phyloP scores from a whole-genome alignment of 1,284 basidiomycete species.

The Boletus smithii region DNA sequence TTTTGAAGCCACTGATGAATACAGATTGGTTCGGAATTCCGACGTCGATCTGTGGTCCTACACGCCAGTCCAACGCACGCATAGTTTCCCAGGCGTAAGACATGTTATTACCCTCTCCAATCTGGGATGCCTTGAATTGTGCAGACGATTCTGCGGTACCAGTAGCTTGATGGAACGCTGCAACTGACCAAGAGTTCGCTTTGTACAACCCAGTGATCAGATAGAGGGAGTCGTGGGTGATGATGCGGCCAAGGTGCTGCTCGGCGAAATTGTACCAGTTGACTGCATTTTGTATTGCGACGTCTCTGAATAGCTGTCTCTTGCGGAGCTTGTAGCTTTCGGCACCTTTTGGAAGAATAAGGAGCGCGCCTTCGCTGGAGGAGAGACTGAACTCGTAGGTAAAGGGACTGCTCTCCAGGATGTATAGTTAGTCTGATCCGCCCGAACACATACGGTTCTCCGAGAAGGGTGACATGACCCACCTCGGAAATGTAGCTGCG shows the following conservation, averaged over 20 bases:
- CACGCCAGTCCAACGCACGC: slow-evolving; percentile 12
- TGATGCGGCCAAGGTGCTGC: slow-evolving; percentile 11
- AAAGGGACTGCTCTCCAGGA: not conserved
- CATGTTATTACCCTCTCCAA: not conserved
- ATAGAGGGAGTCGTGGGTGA: slow-evolving; percentile 16
- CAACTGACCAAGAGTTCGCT: slow-evolving; percentile 16
- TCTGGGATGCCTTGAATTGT: slow-evolving; percentile 6
- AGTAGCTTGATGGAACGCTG: slow-evolving; percentile 1
- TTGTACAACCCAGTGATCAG: slow-evolving; percentile 17
- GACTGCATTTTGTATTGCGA: not conserved
- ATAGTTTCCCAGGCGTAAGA: slow-evolving; percentile 12
- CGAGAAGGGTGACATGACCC: not conserved
- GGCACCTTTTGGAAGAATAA: slow-evolving; percentile 17
- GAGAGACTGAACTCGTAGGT: slow-evolving; percentile 9
- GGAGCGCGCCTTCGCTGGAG: slow-evolving; percentile 17
- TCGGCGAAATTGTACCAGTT: slow-evolving; percentile 14
- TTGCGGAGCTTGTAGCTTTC: slow-evolving; percentile 6
- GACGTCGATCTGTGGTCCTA: slow-evolving; percentile 4
- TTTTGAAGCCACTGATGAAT: slow-evolving; percentile 18
- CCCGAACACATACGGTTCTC: not conserved
- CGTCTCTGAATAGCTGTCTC: not conserved
- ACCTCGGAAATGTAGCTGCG: slow-evolving; percentile 1
- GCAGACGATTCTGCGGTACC: not conserved
- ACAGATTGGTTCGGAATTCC: slow-evolving; percentile 11
- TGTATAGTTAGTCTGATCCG: not conserved